These are phyloP conservation scores for Ceratocystis destructans DNA, from an alignment of 2,329 filamentous ascomycete genomes.

Conservation along the genomic window DNA sequence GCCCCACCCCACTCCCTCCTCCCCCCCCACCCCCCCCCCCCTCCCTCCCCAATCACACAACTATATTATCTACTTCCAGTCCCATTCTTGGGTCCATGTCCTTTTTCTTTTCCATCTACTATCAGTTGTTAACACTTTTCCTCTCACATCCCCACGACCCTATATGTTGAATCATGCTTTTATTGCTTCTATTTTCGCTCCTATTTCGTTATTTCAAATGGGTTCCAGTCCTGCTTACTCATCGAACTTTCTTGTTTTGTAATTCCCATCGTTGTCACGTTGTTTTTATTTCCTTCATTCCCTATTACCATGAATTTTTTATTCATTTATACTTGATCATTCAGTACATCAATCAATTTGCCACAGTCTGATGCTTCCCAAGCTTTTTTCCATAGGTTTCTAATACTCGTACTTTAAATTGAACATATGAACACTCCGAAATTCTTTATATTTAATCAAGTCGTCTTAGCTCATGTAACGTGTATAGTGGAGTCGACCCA, in stretches of 20 bases:
- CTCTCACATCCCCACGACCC: background rate
- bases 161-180: background rate
- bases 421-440: background rate
- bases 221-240: slow-evolving; percentile 22
- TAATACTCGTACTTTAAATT: background rate
- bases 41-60: background rate
- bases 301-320: background rate
- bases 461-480: slow-evolving; percentile 6
- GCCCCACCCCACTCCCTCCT: too few species aligned
- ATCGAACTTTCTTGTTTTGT: slow-evolving; percentile 17
- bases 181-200: background rate
- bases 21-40: too few species aligned
- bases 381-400: background rate
- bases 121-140: background rate
- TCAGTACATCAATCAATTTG: too few species aligned
- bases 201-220: background rate
- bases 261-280: background rate
- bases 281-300: slow-evolving; percentile 1
- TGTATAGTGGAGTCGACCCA: slow-evolving; percentile 11
- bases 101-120: background rate
- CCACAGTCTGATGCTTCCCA: background rate
- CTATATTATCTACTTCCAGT: background rate
- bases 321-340: background rate
- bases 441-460: background rate
- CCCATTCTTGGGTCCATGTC: slow-evolving; percentile 9